These are phyloP conservation scores for Urochloa ruziziensis DNA, from an alignment of 176 grass and related monocot genomes.

Conservation along the genomic window DNA sequence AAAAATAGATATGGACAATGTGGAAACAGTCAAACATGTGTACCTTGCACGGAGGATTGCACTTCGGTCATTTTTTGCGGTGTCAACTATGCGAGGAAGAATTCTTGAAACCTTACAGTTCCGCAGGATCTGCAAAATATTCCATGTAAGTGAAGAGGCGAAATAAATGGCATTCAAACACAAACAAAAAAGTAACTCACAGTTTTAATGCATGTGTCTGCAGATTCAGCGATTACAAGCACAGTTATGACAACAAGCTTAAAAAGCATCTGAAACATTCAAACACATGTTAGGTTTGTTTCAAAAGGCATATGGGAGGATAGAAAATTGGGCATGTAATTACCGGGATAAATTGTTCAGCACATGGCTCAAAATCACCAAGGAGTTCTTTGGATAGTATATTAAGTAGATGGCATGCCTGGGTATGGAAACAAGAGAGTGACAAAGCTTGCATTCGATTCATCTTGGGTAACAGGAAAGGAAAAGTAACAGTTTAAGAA, in stretches of 20 bases:
- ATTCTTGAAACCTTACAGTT: conserved; percentile 82
- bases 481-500: background rate
- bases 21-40: conserved; percentile 4
- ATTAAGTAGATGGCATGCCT: conserved; percentile 61
- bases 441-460: conserved; percentile 14
- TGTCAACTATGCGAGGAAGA: conserved; percentile 74
- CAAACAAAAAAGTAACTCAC: conserved; percentile 49
- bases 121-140: conserved; percentile 62
- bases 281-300: conserved; percentile 31
- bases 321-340: background rate
- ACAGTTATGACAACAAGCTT: conserved; percentile 99
- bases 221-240: conserved; percentile 93
- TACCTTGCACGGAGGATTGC: conserved; percentile 86
- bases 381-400: conserved; percentile 97
- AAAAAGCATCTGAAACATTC: conserved; percentile 70
- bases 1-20: conserved; percentile 17
- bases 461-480: conserved; percentile 8
- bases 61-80: conserved; percentile 77
- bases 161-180: conserved; percentile 22
- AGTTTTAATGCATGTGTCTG: conserved; percentile 97
- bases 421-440: background rate
- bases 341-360: conserved; percentile 90
- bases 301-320: background rate
- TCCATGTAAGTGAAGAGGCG: conserved; percentile 23
- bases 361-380: conserved; percentile 87